Percentiles rank a stretch among this genome's conserved stretches.
These are phyloP conservation scores for Mesembryanthemum crystallinum DNA, from an alignment of 148 eudicot genomes.

Conservation along the genomic window DNA sequence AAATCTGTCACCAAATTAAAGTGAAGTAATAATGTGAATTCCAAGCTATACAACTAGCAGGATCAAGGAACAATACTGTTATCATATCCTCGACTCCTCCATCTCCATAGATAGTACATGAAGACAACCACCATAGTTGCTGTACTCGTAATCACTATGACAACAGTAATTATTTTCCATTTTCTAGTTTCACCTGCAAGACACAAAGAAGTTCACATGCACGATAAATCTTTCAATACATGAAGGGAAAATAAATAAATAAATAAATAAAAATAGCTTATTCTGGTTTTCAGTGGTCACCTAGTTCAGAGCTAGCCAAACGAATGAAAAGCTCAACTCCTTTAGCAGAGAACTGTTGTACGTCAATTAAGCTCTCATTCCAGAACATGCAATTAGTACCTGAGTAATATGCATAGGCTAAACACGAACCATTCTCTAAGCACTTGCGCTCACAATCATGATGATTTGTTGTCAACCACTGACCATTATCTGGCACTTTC, in stretches of 20 bases:
- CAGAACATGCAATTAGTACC: constrained; percentile 38
- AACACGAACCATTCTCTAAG: constrained; percentile 31
- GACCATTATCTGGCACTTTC: constrained; percentile 35
- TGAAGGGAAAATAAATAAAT: too few relatives aligned
- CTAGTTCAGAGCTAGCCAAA: constrained; percentile 35
- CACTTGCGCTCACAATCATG: constrained; percentile 23
- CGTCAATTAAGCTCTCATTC: constrained; percentile 31
- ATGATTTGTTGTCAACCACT: background rate
- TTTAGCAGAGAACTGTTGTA: constrained; percentile 18
- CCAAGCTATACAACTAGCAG: background rate
- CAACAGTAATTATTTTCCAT: background rate
- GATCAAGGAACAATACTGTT: background rate
- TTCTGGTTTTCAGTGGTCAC: background rate
- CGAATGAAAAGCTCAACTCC: constrained; percentile 35
- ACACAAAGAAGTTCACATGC: background rate
- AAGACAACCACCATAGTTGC: background rate
- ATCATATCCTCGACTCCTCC: constrained; percentile 25
- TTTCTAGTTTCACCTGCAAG: constrained; percentile 20
- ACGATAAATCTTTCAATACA: background rate
- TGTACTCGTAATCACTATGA: constrained; percentile 15
- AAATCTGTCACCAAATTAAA: background rate
- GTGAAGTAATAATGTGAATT: background rate
- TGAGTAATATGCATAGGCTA: constrained; percentile 29
- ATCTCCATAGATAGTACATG: constrained; percentile 4
- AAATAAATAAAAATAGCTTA: too few relatives aligned